Percentiles rank a stretch among this genome's conserved stretches.
Conservation (phyloP, 2,329 filamentous ascomycete species). For the Stachybotrys elegans region DNA sequence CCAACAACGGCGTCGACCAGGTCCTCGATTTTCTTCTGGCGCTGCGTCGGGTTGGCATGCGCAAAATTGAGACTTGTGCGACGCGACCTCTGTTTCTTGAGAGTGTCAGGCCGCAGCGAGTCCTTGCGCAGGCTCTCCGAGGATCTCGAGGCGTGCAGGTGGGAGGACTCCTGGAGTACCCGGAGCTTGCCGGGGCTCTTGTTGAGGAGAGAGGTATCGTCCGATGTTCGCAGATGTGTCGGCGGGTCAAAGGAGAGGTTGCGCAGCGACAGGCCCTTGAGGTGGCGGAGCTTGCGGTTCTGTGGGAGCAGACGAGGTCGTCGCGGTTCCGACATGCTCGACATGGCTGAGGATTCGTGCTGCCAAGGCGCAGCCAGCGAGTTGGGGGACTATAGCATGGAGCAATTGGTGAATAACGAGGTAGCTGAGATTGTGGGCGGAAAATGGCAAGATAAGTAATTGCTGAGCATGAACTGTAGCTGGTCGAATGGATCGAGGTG, state of each 20-base stretch:
- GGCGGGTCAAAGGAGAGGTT: conserved; percentile 66
- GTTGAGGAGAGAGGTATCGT: conserved; percentile 70
- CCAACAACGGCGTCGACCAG: conserved; percentile 67
- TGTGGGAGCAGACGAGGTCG: conserved; percentile 56
- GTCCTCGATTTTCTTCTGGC: conserved; percentile 74
- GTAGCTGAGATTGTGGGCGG: too few relatives aligned
- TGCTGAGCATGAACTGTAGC: too few relatives aligned
- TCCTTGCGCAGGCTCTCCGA: conserved; percentile 43
- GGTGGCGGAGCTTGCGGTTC: conserved; percentile 84
- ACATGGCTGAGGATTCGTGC: conserved; percentile 19
- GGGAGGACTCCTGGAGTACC: conserved; percentile 39
- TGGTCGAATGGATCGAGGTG: too few relatives aligned
- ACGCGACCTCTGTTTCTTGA: conserved; percentile 30
- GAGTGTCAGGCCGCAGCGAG: conserved; percentile 30
- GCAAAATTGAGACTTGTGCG: conserved; percentile 46
- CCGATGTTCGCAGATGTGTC: conserved; percentile 62
- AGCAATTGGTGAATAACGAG: too few relatives aligned
- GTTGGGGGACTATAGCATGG: too few relatives aligned
- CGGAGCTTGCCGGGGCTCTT: conserved; percentile 64
- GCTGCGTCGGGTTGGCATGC: conserved; percentile 37
- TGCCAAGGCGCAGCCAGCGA: too few relatives aligned
- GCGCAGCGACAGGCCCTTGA: conserved; percentile 80
- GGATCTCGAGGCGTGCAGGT: conserved; percentile 52
- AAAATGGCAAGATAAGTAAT: too few relatives aligned
- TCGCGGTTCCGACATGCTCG: conserved; percentile 28